Evolutionary conservation across 2,329 filamentous ascomycete species (phyloP).

Genomic region (Amauroascus niger): DNA sequence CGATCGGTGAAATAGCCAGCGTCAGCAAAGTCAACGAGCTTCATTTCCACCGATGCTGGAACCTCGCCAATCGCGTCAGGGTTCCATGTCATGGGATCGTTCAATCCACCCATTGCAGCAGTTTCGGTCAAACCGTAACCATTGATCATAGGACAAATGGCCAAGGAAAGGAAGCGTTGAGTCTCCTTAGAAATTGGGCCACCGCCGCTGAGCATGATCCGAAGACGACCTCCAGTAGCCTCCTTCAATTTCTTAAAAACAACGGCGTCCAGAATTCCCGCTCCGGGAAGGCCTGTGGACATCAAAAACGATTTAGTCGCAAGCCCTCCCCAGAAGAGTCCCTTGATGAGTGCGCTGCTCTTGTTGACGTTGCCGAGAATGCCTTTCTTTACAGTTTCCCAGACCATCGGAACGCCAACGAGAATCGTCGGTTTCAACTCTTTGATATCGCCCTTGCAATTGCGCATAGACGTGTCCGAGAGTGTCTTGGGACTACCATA

Average conservation of each 20-base stretch:
- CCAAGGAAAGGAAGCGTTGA: slow-evolving; percentile 80
- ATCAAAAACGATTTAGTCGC: slow-evolving; percentile 53
- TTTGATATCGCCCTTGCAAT: slow-evolving; percentile 87
- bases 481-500: slow-evolving; percentile 81
- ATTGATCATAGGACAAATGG: slow-evolving; percentile 84
- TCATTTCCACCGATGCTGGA: slow-evolving; percentile 59
- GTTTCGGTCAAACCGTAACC: slow-evolving; percentile 96
- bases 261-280: slow-evolving; percentile 62
- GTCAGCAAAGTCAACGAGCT: slow-evolving; percentile 78
- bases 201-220: slow-evolving; percentile 89
- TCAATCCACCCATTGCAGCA: slow-evolving; percentile 50
- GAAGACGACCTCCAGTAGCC: slow-evolving; percentile 75
- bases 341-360: slow-evolving; percentile 58
- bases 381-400: slow-evolving; percentile 96
- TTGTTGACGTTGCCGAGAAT: slow-evolving; percentile 69
- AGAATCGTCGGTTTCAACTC: slow-evolving; percentile 83
- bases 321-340: slow-evolving; percentile 66
- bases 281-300: slow-evolving; percentile 43
- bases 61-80: slow-evolving; percentile 55
- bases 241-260: slow-evolving; percentile 90
- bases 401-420: slow-evolving; percentile 90
- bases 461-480: slow-evolving; percentile 72
- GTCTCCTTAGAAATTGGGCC: slow-evolving; percentile 83
- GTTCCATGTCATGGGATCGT: slow-evolving; percentile 68
- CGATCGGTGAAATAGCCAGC: slow-evolving; percentile 86